Evolutionary conservation across 1,284 basidiomycete genomes (phyloP), one percentile per base, ranked within the genome.

Genomic region (Trichosporon sp.): DNA sequence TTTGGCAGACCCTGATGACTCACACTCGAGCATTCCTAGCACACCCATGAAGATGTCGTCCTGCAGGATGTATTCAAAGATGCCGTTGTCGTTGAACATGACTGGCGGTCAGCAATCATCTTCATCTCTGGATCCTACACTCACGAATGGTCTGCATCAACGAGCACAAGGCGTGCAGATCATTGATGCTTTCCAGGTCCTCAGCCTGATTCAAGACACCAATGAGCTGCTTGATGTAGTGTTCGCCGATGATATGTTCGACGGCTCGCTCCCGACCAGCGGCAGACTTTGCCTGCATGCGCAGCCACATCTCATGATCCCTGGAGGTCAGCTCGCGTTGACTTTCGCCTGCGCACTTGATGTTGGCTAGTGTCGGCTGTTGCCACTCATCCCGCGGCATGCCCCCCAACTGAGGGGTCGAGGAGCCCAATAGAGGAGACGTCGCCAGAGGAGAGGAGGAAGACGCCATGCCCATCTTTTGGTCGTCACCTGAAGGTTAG

Each of bases 1-100:
- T 9, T 9, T 23, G 58, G 11, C 11, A 5, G 7, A 8, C 23
- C 7, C 3, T 8, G 46, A 58, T 40, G 54, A 84, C 91, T 67
- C 73, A 95, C 93, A 99, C 84, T 99, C 95, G 68, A 99, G 87
- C 85, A 99, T 96, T 62, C 95, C 94, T 29, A 95, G 87, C 32
- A 97, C 91, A 61, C 91, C 92, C 70, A 90, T 85, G 80, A 97
- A 98, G 63, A 95, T 83, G 54, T 95, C 91, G 73, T 99, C 95
- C 66, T 92, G 89, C 37, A 99, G 84, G 69, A 99, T 90, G 77
- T 95, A 90, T 80, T 99, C 96, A 77, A 95, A 94, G 74, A 99
- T 87, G 59, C 85, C 86, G 76, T 94, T 94, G 80, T 99, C 96
- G 77, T 97, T 98, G 74, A 98, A 85, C 83, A 92, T 87, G 65